Evolutionary conservation across 768 basidiomycete genomes (phyloP), one percentile per base, ranked within the genome.

Genomic region (Boletellus ananas): DNA sequence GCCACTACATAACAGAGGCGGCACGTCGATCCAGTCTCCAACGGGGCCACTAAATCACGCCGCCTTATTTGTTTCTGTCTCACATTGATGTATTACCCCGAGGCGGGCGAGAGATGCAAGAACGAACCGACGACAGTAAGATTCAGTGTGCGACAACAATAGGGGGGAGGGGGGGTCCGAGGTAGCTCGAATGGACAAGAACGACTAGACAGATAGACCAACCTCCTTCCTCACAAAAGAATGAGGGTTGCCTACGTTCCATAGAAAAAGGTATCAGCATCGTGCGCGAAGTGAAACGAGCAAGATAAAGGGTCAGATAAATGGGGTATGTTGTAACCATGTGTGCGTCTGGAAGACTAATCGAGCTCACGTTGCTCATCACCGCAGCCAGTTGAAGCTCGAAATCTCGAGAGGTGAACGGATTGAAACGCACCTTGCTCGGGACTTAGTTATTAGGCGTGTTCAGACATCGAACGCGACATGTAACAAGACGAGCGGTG

Each of bases 281-380:
- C 31, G 23, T 21, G 36, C 44, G 47, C 17, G 34, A 50, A 43
- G 16, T n/a, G 41, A 48, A 44, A 14, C 33, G 38, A 1, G 7
- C 11, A 43, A 43, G 18, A 41, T 2, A 25, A 56, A 39, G 51
- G 43, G 3, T 69, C 65, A 69, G 65, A 50, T 45, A 29, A 43
- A 47, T 40, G 17, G 46, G 43, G 38, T 55, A 37, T 43, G 63
- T 81, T 72, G 43, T 81, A 89, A 90, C 86, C 88, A 89, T 79
- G 71, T 66, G 55, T 55, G 55, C 61, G 85, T 90, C 90, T 90
- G 85, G 69, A 91, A 91, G 90, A 94, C 90, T 94, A 94, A 94
- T 94, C 92, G 85, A 65, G 77, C 78, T 70, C 78, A 70, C 69
- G 69, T 72, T 79, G 77, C 78, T 82, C 85, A 83, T 78, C 71